Evolutionary conservation across 2,329 filamentous ascomycete species (phyloP), one percentile per base, ranked within the genome.

Genomic region (Hymenoscyphus infarciens): DNA sequence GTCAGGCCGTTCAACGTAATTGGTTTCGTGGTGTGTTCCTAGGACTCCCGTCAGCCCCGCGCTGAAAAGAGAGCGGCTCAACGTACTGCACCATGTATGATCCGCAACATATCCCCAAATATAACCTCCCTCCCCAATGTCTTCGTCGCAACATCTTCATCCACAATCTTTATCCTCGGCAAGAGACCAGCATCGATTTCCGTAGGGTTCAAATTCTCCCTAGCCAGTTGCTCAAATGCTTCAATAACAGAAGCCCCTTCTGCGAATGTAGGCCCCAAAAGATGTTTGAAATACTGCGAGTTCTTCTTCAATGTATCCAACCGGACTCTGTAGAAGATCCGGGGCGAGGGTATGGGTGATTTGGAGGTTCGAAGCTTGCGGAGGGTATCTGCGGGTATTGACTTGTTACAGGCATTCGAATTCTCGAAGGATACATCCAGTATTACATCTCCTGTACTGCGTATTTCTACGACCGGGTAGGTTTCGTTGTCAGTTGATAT

Each of bases 251-350:
- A 80, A 79, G 7, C 84, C 83, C 76, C 92, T 88, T 60, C 81
- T 78, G 72, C 91, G 90, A 61, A 84, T 78, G 79, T 79, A 65
- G 87, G 83, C 10, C 84, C 82, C 2, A 92, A 79, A 16, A 92
- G 80, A 62, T 84, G 85, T 61, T 80, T 81, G 73, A 92, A 92
- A 74, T 91, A 92, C 62, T 83, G 83, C 5, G 89, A 92, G 64
- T 84, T 80, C 65, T 79, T 78, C 74, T 81, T 83, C 38, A 92
- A 78, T 0, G 77, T 77, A 13, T 77, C 77, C 1, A 87, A 76
- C 58, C 82, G 80, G 53, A 90, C 87, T 29, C 88, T 82, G 70
- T 87, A 92, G 39, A 73, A 63, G 1, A 70, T 67, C 61, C 71
- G 61, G 8, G 68, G 65, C 11, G 68, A 71, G 5, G 70, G 67